Evolutionary conservation across 2,329 filamentous ascomycete genomes (phyloP).

Genomic region (Zopfia rhizophila): DNA sequence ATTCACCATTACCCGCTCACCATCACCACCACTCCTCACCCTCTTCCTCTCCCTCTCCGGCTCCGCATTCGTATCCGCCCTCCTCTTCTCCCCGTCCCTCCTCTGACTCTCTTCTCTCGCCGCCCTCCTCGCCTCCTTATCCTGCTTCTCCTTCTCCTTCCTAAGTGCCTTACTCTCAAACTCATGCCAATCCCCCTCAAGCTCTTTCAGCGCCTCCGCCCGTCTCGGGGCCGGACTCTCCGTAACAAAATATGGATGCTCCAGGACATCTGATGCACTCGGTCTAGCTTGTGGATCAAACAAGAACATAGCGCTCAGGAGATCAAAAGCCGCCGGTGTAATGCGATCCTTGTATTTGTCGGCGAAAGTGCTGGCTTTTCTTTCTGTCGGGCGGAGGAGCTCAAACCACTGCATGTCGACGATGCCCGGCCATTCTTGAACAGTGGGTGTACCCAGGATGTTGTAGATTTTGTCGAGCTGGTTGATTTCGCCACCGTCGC

Average conservation of each 20-base stretch:
- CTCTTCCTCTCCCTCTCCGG: slow-evolving; percentile 47
- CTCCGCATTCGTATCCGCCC: slow-evolving; percentile 40
- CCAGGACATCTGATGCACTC: slow-evolving; percentile 82
- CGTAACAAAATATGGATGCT: slow-evolving; percentile 86
- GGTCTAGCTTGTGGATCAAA: slow-evolving; percentile 89
- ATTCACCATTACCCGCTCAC: too few species aligned
- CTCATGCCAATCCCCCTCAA: slow-evolving; percentile 98
- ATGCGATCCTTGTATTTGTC: slow-evolving; percentile 83
- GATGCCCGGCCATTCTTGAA: slow-evolving; percentile 85
- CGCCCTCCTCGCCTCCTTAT: slow-evolving; percentile 63
- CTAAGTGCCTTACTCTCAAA: slow-evolving; percentile 96
- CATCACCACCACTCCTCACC: slow-evolving; percentile 35
- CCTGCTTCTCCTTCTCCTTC: slow-evolving; percentile 82
- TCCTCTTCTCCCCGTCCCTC: slow-evolving; percentile 47
- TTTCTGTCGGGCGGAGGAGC: slow-evolving; percentile 80
- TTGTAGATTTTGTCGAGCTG: slow-evolving; percentile 98
- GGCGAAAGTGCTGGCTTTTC: slow-evolving; percentile 78
- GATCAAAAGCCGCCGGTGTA: slow-evolving; percentile 82
- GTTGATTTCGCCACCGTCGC: slow-evolving; percentile 93
- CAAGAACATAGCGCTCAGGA: slow-evolving; percentile 84
- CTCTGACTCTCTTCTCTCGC: slow-evolving; percentile 41
- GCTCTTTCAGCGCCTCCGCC: slow-evolving; percentile 80
- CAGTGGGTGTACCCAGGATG: slow-evolving; percentile 86
- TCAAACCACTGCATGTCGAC: slow-evolving; percentile 98
- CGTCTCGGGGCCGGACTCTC: slow-evolving; percentile 83